Base-by-base conservation (phyloP, 257 asterid genomes). In the Sherardia arvensis region DNA sequence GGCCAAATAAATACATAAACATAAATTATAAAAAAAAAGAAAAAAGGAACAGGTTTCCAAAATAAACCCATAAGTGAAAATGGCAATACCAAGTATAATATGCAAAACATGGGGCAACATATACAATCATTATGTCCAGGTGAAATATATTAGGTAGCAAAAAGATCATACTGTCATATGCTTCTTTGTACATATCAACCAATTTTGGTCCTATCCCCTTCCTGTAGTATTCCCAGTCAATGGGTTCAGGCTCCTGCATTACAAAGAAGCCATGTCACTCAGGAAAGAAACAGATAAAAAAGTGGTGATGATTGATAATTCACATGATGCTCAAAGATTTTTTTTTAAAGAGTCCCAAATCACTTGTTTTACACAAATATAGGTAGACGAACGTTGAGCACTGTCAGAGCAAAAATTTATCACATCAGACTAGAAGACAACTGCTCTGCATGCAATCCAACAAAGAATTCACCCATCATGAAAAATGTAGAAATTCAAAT, bases 181-280 rank as follows among this genome's bases (percentile, higher is more conserved):
- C 98, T 74, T 88, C 94, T 76, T 91, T 88, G 83, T 91, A 91
- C 83, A 88, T 80, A 73, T 91, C 98, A 76, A 91, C 98, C 87
- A 91, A 79, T 72, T 91, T 86, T 64, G 95, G 68, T 65, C 96
- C 96, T 61, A 91, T 83, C 73, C 95, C 94, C 79, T 88, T 88
- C 66, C 98, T 83, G 82, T 91, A 91, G 59, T 81, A 84, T 48
- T 86, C 98, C 98, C 98, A 91, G 76, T 91, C 87, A 68, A 91
- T 69, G 53, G 98, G 95, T 69, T 88, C 91, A 22, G 98, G 96
- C 71, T 91, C 95, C 98, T 91, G 81, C 74, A 73, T 28, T 25
- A 68, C 47, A 38, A 65, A 76, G 63, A 64, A 48, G 32, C 20
- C 28, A 47, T 15, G 48, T 26, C 30, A 15, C 28, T 34, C 60